A percentile compares a stretch with the other conserved stretches of the same genome.
phyloP scores from a whole-genome alignment of 495 filamentous ascomycete species.

The Xylaria intraflava region DNA sequence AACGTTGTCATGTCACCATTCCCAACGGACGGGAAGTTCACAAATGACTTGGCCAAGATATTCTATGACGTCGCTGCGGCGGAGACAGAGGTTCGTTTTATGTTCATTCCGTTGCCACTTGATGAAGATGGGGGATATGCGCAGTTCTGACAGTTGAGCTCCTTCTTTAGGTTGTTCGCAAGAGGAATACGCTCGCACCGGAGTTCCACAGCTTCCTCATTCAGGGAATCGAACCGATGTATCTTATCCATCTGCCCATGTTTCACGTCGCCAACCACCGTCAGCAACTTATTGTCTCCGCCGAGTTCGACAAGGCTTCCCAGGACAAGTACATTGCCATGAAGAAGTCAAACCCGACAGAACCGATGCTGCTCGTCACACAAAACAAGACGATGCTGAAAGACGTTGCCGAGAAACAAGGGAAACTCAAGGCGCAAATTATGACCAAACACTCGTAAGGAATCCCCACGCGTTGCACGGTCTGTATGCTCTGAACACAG shows the following conservation, averaged over 20 bases:
- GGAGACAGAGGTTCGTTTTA: constrained; percentile 23
- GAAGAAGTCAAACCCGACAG: constrained; percentile 15
- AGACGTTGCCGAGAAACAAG: constrained; percentile 7
- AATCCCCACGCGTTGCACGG: background rate
- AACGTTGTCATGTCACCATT: constrained; percentile 40
- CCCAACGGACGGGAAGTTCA: constrained; percentile 30
- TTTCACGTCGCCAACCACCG: constrained; percentile 30
- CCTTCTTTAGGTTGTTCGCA: constrained; percentile 16
- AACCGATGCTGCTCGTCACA: constrained; percentile 18
- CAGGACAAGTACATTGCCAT: constrained; percentile 19
- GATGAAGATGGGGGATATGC: background rate
- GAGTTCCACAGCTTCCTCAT: constrained; percentile 29
- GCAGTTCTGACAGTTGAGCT: background rate
- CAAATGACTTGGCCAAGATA: constrained; percentile 17
- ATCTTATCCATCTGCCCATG: constrained; percentile 27
- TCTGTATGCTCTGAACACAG: background rate
- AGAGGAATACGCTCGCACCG: constrained; percentile 21
- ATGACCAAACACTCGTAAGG: constrained; percentile 15
- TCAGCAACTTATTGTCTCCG: constrained; percentile 29
- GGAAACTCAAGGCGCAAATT: constrained; percentile 15
- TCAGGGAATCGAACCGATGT: constrained; percentile 29
- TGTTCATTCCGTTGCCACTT: background rate
- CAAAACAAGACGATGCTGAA: constrained; percentile 12
- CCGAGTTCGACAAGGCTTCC: constrained; percentile 16
- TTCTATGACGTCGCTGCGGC: constrained; percentile 27